Conservation (phyloP, 306 rosid species). For the Prunus salicina region DNA sequence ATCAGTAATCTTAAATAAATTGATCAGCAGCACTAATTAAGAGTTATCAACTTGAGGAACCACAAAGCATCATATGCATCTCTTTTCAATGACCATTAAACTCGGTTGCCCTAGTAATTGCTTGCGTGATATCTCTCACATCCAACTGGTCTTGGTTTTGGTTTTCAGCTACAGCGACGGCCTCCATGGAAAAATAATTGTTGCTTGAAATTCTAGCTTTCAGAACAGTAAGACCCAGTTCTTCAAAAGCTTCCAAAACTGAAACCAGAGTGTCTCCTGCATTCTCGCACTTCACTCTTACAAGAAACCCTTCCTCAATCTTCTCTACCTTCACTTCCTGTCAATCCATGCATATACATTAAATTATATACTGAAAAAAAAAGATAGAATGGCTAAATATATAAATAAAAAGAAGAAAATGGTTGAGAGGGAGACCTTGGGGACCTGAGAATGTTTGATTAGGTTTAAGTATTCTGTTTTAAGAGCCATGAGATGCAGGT, state of each 20-base stretch:
- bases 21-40: background rate
- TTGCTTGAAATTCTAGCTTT: conserved; percentile 74
- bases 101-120: conserved; percentile 44
- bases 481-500: conserved; percentile 27
- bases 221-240: conserved; percentile 54
- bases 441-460: conserved; percentile 4
- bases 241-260: conserved; percentile 60
- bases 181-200: conserved; percentile 59
- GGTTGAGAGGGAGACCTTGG: conserved; percentile 24
- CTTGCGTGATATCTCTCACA: conserved; percentile 41
- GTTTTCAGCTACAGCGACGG: conserved; percentile 43
- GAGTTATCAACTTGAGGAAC: background rate
- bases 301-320: conserved; percentile 42
- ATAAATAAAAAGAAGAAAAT: background rate
- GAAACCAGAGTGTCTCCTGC: conserved; percentile 60
- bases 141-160: conserved; percentile 24
- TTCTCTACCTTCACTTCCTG: conserved; percentile 84
- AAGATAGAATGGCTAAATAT: background rate
- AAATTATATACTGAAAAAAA: background rate
- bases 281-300: conserved; percentile 59
- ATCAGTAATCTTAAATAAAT: background rate
- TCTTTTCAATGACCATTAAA: background rate
- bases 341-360: background rate
- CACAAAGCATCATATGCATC: conserved; percentile 6
- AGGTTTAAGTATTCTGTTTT: conserved; percentile 18